Percentiles rank a stretch among this genome's conserved stretches.
phyloP scores from a whole-genome alignment of 495 filamentous ascomycete genomes.

The Xylaria venustula region DNA sequence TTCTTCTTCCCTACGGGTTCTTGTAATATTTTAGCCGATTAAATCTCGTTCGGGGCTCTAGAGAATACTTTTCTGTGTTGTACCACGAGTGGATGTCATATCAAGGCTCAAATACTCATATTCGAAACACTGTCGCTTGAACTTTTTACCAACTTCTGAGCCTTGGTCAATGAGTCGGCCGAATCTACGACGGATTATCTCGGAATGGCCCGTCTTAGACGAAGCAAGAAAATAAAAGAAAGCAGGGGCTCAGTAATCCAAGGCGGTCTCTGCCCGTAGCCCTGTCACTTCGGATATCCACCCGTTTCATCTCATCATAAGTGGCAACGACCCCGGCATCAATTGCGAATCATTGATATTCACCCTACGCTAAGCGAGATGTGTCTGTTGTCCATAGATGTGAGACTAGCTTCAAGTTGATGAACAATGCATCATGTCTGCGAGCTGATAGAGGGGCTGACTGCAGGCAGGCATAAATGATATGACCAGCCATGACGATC shows the following conservation, averaged over 20 bases:
- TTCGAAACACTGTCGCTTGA: neutral
- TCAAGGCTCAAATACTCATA: neutral
- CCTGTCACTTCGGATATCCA: neutral
- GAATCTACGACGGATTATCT: neutral
- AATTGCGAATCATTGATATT: conserved; percentile 4
- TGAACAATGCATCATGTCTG: neutral
- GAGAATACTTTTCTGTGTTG: no score
- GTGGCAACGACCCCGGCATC: conserved; percentile 1
- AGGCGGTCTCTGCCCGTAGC: no score
- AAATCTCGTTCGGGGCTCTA: no score
- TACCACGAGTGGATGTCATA: no score
- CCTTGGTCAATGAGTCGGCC: neutral
- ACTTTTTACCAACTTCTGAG: neutral
- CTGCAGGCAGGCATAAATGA: neutral
- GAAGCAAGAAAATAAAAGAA: neutral
- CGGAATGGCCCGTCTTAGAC: neutral
- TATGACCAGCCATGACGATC: neutral
- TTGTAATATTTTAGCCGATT: no score
- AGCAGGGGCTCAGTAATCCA: neutral
- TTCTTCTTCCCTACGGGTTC: no score
- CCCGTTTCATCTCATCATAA: conserved; percentile 10
- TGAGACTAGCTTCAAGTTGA: neutral
- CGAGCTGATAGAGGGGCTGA: neutral
- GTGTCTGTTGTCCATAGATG: neutral
- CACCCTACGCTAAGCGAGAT: neutral